Percentiles rank a stretch among this genome's conserved stretches.
Evolutionary conservation across 169 alveolate genomes (phyloP).

Genomic region (Cyclospora cayetanensis): DNA sequence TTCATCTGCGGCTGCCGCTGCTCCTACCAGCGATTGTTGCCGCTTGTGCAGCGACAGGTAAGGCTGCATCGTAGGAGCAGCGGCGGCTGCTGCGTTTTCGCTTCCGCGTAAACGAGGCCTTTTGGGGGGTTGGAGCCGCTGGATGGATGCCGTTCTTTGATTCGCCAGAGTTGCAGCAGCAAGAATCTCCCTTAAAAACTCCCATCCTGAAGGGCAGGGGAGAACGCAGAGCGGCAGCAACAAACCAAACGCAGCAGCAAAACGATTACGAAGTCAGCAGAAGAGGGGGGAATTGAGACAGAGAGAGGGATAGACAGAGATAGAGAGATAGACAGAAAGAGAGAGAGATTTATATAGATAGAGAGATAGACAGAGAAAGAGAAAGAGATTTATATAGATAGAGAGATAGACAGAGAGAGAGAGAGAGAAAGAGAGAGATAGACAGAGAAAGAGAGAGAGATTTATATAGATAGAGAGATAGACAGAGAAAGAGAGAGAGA

Average conservation of each 20-base stretch:
- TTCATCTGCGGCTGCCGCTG: not conserved
- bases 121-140: too few relatives aligned
- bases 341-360: too few relatives aligned
- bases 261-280: not conserved
- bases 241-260: not conserved
- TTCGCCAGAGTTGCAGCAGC: not conserved
- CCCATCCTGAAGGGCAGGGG: not conserved
- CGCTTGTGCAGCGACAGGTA: not conserved
- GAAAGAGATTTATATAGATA: too few relatives aligned
- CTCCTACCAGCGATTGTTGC: not conserved
- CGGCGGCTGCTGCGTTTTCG: not conserved
- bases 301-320: not conserved
- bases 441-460: too few relatives aligned
- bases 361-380: too few relatives aligned
- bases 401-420: too few relatives aligned
- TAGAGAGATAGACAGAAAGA: too few relatives aligned
- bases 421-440: too few relatives aligned
- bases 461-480: too few relatives aligned
- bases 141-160: too few relatives aligned
- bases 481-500: too few relatives aligned
- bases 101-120: too few relatives aligned
- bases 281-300: not conserved
- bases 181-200: not conserved
- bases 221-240: not conserved
- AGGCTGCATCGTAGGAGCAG: not conserved